phyloP scores from a whole-genome alignment of 2,329 filamentous ascomycete genomes.

The Dactylellina cionopaga region DNA sequence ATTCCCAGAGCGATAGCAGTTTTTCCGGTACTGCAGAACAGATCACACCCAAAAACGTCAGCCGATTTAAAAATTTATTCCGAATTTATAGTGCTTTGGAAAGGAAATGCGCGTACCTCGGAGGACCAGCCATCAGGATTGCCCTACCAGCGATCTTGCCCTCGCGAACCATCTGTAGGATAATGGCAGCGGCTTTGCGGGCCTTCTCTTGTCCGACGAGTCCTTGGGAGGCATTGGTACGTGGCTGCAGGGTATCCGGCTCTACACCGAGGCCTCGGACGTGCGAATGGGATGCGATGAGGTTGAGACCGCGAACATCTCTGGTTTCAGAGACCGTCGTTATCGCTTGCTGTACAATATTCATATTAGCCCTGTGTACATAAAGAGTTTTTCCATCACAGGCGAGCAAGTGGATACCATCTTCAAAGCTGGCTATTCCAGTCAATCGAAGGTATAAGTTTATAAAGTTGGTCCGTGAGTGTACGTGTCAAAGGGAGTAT shows the following conservation, averaged over 20 bases:
- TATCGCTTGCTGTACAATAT: constrained; percentile 62
- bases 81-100: background rate
- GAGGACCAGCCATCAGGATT: constrained; percentile 92
- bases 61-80: constrained; percentile 4
- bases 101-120: constrained; percentile 68
- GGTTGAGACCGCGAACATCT: constrained; percentile 93
- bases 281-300: constrained; percentile 98
- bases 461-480: background rate
- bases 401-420: constrained; percentile 16
- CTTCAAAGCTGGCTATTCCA: background rate
- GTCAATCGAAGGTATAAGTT: background rate
- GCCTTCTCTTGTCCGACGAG: constrained; percentile 97
- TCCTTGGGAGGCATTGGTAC: constrained; percentile 80
- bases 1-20: constrained; percentile 99
- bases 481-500: background rate
- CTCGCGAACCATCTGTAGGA: constrained; percentile 98
- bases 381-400: background rate
- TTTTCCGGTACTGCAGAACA: constrained; percentile 80
- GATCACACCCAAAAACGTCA: background rate
- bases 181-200: constrained; percentile 92
- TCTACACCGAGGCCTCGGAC: constrained; percentile 96
- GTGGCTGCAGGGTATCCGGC: constrained; percentile 85
- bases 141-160: constrained; percentile 97
- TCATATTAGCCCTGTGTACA: background rate
- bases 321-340: constrained; percentile 92